A percentile compares a stretch with the other conserved stretches of the same genome.
These are phyloP conservation scores for Naegleria gruberi DNA, from an alignment of 208 protist species.

Conservation along the genomic window DNA sequence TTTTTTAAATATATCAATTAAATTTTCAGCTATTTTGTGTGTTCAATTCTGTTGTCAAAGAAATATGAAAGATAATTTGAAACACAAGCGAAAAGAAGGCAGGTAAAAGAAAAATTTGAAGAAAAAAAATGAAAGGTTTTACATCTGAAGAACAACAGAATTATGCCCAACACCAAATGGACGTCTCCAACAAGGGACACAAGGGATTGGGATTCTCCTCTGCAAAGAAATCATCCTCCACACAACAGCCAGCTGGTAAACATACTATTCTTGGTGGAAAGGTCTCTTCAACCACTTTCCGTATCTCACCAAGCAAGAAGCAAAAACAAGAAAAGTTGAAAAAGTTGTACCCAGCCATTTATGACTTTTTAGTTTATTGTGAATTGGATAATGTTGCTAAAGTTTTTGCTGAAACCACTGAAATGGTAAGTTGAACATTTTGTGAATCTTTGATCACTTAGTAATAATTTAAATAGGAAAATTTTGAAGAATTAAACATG, in stretches of 20 bases:
- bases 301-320: not conserved
- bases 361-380: not conserved
- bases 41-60: too few species aligned
- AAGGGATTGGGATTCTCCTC: not conserved
- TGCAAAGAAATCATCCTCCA: not conserved
- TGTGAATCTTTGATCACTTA: too few species aligned
- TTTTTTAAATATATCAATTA: too few species aligned
- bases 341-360: not conserved
- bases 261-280: not conserved
- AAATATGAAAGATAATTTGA: too few species aligned
- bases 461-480: not conserved
- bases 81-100: too few species aligned
- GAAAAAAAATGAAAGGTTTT: constrained; percentile 12
- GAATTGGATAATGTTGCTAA: not conserved
- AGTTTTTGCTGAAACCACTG: not conserved
- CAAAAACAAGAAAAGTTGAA: not conserved
- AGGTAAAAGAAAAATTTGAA: not conserved
- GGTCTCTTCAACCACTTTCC: not conserved
- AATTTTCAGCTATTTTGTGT: too few species aligned
- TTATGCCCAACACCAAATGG: not conserved
- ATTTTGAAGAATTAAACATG: not conserved
- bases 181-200: not conserved
- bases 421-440: not conserved
- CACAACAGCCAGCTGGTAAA: not conserved
- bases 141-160: not conserved